phyloP scores from a whole-genome alignment of 495 filamentous ascomycete genomes.

The Bacidia rubella region DNA sequence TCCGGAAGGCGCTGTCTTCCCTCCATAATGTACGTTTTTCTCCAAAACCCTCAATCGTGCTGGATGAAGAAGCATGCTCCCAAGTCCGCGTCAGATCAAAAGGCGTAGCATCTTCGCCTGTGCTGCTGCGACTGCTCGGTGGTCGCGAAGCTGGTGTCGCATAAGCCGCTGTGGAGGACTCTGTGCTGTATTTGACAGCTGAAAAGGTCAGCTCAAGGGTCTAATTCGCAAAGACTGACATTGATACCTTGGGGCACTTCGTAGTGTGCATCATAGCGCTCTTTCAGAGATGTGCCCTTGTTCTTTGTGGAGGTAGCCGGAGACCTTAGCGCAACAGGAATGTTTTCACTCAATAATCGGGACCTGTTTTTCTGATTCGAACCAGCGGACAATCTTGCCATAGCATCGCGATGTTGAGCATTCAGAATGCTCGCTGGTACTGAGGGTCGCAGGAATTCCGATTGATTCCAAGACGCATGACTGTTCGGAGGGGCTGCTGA shows the following conservation, averaged over 20 bases:
- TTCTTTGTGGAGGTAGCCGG: slow-evolving; percentile 10
- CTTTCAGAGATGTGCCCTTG: slow-evolving; percentile 12
- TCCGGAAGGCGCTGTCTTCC: slow-evolving; percentile 39
- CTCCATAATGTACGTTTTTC: slow-evolving; percentile 44
- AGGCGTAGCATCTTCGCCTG: slow-evolving; percentile 35
- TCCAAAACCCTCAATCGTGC: slow-evolving; percentile 35
- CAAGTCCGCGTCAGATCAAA: slow-evolving; percentile 58
- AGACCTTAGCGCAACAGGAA: slow-evolving; percentile 14
- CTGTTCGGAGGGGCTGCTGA: slow-evolving; percentile 2
- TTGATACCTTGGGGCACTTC: slow-evolving; percentile 22
- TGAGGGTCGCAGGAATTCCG: slow-evolving; percentile 16
- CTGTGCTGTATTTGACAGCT: no score
- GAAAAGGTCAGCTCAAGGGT: no score
- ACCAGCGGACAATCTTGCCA: slow-evolving; percentile 43
- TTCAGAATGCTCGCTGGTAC: slow-evolving; percentile 11
- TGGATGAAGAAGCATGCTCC: slow-evolving; percentile 30
- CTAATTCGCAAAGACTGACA: neutral
- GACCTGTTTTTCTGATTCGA: slow-evolving; percentile 39
- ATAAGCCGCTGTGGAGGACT: neutral
- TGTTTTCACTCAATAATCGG: slow-evolving; percentile 30
- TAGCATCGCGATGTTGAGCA: slow-evolving; percentile 22
- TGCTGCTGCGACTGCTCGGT: neutral
- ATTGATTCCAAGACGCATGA: slow-evolving; percentile 8
- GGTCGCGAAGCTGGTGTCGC: neutral
- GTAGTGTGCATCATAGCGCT: slow-evolving; percentile 20